Percentiles rank a stretch among this genome's conserved stretches.
Conservation (phyloP, 2,329 filamentous ascomycete species). For the Ophiostoma quercus region DNA sequence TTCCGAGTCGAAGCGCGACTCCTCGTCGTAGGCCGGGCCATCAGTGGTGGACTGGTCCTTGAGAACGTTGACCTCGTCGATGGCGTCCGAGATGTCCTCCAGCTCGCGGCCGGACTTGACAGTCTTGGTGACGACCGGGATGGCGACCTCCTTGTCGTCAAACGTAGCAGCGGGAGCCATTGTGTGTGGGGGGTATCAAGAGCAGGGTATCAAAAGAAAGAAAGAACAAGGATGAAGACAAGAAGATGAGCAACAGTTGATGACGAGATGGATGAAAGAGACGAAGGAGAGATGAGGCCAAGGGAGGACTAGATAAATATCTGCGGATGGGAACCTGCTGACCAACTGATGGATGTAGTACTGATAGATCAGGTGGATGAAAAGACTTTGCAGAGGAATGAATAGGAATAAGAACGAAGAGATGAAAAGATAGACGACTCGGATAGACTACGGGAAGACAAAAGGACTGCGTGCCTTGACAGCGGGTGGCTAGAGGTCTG, state of each 20-base stretch:
- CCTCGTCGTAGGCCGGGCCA: conserved; percentile 25
- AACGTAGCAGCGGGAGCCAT: conserved; percentile 34
- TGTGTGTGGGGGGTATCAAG: conserved; percentile 5
- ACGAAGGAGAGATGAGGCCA: neutral
- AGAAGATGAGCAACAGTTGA: too few species aligned
- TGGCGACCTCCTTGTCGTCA: conserved; percentile 25
- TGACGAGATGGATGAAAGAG: neutral
- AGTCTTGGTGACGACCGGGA: conserved; percentile 10
- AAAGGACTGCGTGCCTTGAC: neutral
- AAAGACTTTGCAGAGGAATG: neutral
- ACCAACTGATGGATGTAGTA: neutral
- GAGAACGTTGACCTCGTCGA: conserved; percentile 36
- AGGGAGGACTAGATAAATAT: neutral
- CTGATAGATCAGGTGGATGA: neutral
- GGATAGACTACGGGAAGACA: neutral
- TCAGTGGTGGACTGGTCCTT: conserved; percentile 26
- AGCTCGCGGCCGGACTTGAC: conserved; percentile 30
- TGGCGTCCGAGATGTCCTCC: conserved; percentile 36
- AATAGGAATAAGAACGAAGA: neutral
- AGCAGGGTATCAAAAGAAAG: neutral
- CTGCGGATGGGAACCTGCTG: neutral
- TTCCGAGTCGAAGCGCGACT: conserved; percentile 32
- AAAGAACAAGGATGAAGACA: neutral
- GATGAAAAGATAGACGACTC: neutral
- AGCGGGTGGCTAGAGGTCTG: neutral